Evolutionary conservation across 495 filamentous ascomycete species (phyloP).

Genomic region (Staphylotrichum tortipilum): DNA sequence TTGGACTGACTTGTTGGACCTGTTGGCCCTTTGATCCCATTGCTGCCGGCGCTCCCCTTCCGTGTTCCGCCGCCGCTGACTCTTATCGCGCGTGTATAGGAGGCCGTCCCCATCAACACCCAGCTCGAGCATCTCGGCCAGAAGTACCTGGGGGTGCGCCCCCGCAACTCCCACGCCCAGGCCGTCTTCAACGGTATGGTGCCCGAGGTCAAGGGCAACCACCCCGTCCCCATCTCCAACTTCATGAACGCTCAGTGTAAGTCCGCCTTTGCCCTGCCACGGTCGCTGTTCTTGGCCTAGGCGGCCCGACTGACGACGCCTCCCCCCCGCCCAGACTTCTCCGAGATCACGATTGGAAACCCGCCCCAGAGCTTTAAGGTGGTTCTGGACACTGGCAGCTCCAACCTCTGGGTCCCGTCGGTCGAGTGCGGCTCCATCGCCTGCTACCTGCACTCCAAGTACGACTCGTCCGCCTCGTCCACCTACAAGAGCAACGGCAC

Average conservation of each 20-base stretch:
- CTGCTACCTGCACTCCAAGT: conserved; percentile 95
- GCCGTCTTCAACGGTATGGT: conserved; percentile 71
- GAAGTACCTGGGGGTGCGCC: conserved; percentile 84
- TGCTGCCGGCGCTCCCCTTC: too few species aligned
- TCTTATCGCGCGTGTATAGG: conserved; percentile 37
- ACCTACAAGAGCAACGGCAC: conserved; percentile 93
- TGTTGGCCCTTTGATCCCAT: too few species aligned
- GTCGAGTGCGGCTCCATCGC: conserved; percentile 87
- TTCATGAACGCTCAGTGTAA: conserved; percentile 98
- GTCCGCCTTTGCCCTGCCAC: conserved; percentile 24
- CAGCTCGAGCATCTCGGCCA: conserved; percentile 77
- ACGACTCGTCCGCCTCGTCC: conserved; percentile 81
- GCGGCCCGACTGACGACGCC: too few species aligned
- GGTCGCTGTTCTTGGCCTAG: too few species aligned
- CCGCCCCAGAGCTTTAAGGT: conserved; percentile 97
- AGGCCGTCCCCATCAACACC: conserved; percentile 65
- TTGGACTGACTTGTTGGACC: too few species aligned
- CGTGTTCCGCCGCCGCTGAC: neutral
- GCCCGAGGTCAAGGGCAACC: conserved; percentile 56
- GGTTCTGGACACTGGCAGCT: conserved; percentile 96
- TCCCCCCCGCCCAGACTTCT: conserved; percentile 64
- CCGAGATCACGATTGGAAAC: conserved; percentile 84
- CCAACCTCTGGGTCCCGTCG: conserved; percentile 98
- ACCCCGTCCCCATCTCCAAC: conserved; percentile 86
- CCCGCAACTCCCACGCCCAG: conserved; percentile 54